Base-by-base conservation (phyloP, 75 land plant species). In the Sequoiadendron giganteum region DNA sequence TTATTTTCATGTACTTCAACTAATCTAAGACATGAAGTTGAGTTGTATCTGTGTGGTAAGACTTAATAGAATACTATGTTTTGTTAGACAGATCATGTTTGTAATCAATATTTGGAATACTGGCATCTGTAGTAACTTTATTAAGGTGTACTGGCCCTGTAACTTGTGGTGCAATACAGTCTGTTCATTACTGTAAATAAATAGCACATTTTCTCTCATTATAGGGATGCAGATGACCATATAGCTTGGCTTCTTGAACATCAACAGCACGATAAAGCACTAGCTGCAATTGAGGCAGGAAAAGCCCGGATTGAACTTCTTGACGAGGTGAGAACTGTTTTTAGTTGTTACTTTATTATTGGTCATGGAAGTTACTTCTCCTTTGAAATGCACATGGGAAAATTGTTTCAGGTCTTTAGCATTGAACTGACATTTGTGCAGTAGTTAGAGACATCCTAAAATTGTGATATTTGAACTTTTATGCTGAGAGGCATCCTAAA, bases 161-260 rank as follows among this genome's bases (percentile, higher is more conserved):
- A 47, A 10, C 13, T 82, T 82, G 47, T 28, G 30, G n/a, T 75
- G 70, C 68, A 79, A 18, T 25, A 0, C 10, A 10, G 47, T 49
- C 14, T 9, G 39, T 75, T 34, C 30, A 47, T n/a, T n/a, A 43
- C 68, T 36, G 39, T 32, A 21, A 72, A 85, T 32, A 54, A 55
- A 16, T 65, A 40, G 36, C 39, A 10, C 25, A 1, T 85, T 65
- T 90, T 38, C 49, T 82, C 6, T 47, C 34, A 82, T n/a, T 47
- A n/a, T 90, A 97, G 99, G 89, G 99, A 98, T 95, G 93, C 96
- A 83, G 99, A 97, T 92, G 99, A 98, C 89, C 99, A 98, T 90
- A 93, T 98, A 75, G 48, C 86, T 85, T 98, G 99, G 99, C 95
- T 98, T 78, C 95, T 97, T 91, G 90, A 95, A 85, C 99, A 97